Percentiles rank a stretch among this genome's conserved stretches.
These are phyloP conservation scores for Glycyrrhiza uralensis DNA, from an alignment of 306 rosid genomes.

Conservation along the genomic window DNA sequence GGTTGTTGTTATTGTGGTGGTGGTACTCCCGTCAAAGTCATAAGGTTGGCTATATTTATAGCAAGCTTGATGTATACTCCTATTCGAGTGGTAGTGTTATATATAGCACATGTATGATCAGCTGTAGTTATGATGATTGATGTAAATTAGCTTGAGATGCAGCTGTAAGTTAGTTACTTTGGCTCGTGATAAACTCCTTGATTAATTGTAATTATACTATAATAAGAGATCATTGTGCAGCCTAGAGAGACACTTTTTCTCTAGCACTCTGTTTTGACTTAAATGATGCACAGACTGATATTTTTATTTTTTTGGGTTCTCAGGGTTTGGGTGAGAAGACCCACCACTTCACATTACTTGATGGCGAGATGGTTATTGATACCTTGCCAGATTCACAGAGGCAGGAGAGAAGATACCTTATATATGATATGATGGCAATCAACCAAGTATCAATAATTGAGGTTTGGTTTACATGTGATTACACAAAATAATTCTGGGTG, in stretches of 20 bases:
- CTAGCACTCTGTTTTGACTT: not conserved
- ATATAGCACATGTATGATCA: not conserved
- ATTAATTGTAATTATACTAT: not conserved
- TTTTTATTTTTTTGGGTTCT: constrained; percentile 35
- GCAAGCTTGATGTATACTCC: not conserved
- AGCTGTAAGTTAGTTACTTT: not conserved
- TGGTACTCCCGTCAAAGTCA: not conserved
- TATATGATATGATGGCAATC: constrained; percentile 91
- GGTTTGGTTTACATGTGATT: constrained; percentile 44
- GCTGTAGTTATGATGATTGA: not conserved
- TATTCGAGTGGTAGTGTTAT: not conserved
- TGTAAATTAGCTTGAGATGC: not conserved
- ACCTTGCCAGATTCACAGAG: constrained; percentile 84
- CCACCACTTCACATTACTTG: constrained; percentile 90
- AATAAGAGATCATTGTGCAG: not conserved
- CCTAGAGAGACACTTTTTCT: not conserved
- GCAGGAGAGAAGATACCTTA: constrained; percentile 98
- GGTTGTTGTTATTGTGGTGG: not conserved
- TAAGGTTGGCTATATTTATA: not conserved
- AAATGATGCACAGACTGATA: constrained; percentile 38
- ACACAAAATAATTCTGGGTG: not conserved
- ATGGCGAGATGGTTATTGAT: constrained; percentile 98
- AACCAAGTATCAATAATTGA: constrained; percentile 71
- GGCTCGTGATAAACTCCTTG: constrained; percentile 2
- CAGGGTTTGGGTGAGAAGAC: constrained; percentile 82